A percentile compares a stretch with the other conserved stretches of the same genome.
phyloP scores from a whole-genome alignment of 139 green algal species.

The Eudorina sp. region DNA sequence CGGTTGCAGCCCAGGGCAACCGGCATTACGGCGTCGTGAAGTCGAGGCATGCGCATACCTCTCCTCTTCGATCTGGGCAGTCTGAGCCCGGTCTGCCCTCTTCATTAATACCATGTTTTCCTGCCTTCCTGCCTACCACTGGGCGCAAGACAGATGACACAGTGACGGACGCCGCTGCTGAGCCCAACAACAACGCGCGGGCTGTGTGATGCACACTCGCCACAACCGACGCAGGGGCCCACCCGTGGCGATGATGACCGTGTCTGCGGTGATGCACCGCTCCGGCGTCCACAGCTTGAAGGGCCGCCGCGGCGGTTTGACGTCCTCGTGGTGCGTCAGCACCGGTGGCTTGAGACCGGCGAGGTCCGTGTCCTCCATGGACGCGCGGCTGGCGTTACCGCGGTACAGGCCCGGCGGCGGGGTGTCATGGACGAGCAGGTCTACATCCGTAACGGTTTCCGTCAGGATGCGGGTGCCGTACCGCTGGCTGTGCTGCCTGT shows the following conservation, averaged over 20 bases:
- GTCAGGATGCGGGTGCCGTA: conserved; percentile 84
- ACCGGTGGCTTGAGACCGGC: background rate
- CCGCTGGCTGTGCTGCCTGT: conserved; percentile 70
- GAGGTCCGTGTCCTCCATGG: background rate
- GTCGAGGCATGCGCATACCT: too few relatives aligned
- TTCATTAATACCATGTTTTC: too few relatives aligned
- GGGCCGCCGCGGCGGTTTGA: conserved; percentile 6
- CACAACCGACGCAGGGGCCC: too few relatives aligned
- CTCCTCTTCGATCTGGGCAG: too few relatives aligned
- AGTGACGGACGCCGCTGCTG: too few relatives aligned
- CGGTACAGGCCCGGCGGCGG: conserved; percentile 26
- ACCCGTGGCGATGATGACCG: conserved; percentile 80
- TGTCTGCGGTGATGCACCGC: conserved; percentile 63
- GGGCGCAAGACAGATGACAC: too few relatives aligned
- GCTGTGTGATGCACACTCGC: too few relatives aligned
- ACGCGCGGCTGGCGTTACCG: background rate
- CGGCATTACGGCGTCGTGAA: too few relatives aligned
- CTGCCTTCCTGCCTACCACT: too few relatives aligned
- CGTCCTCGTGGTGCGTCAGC: background rate
- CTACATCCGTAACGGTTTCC: conserved; percentile 76
- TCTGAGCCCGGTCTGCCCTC: too few relatives aligned
- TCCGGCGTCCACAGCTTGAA: conserved; percentile 62
- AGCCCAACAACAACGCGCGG: too few relatives aligned
- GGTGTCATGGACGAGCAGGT: conserved; percentile 63
- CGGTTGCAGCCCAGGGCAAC: too few relatives aligned